Conservation (phyloP, 768 basidiomycete species). For the Suillus discolor region DNA sequence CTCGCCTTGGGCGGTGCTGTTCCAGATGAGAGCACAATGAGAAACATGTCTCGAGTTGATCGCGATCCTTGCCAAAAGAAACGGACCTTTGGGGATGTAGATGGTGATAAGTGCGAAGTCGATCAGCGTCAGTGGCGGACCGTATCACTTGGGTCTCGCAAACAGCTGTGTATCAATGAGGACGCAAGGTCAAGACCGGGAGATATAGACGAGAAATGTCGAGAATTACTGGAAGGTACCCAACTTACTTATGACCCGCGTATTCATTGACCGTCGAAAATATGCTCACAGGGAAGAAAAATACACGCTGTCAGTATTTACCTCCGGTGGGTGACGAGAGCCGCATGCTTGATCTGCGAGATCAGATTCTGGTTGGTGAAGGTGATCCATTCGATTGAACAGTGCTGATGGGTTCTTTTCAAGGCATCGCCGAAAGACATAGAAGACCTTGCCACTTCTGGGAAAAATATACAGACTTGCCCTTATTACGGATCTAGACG, state of each 20-base stretch:
- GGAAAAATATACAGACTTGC: conserved; percentile 71
- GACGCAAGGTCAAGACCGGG: conserved; percentile 58
- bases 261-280: conserved; percentile 11
- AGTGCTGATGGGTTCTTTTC: neutral
- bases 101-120: conserved; percentile 24
- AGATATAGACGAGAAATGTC: conserved; percentile 87
- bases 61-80: conserved; percentile 14
- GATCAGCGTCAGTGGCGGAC: conserved; percentile 46
- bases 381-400: neutral
- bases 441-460: conserved; percentile 82
- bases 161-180: conserved; percentile 92
- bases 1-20: conserved; percentile 16
- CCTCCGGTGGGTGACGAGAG: conserved; percentile 70
- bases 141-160: conserved; percentile 88
- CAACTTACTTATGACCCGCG: neutral
- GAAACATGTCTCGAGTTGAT: neutral
- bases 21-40: conserved; percentile 18
- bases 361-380: conserved; percentile 72
- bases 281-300: conserved; percentile 52
- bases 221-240: conserved; percentile 74
- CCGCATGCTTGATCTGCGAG: conserved; percentile 79
- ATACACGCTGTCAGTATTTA: conserved; percentile 74
- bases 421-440: conserved; percentile 93
- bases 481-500: conserved; percentile 92
- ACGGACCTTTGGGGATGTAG: conserved; percentile 25